Base-by-base conservation (phyloP, 345 rosid genomes). In the Conringia planisiliqua region DNA sequence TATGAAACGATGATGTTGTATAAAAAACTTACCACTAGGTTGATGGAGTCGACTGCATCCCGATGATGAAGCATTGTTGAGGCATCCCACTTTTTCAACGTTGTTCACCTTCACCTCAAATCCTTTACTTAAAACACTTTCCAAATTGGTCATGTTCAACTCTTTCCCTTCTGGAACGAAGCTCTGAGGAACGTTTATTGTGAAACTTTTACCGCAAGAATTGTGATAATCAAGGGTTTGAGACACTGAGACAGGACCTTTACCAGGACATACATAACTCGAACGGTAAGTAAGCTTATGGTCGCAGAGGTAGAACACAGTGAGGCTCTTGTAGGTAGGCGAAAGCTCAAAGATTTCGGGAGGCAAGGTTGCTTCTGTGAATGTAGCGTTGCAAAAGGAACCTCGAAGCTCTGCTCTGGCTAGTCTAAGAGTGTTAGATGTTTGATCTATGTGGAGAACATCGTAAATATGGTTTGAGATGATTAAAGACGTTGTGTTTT, bases 71-170 rank as follows among this genome's bases (percentile, higher is more conserved):
- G 0, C 8, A 14, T 51, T 9, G 16, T 63, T 52, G 24, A 85
- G 82, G 0, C 0, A 52, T 27, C 76, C 82, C 3, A 1, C 10
- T n/a, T 4, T 1, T 1, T 10, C 17, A 16, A 68, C 17, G 18
- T 48, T n/a, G 52, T 20, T 70, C 76, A 79, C 24, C 24, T 20
- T 54, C 35, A 82, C 78, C 51, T 81, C 70, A 44, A 86, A 50
- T 4, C 56, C 56, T 10, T 50, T 22, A 0, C 29, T 50, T 10
- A 50, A 22, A 50, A 50, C 56, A 50, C 56, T 22, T 50, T 22
- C 56, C 56, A 50, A 4, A 1, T 50, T 20, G 1, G 56, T 50
- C 56, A 50, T 0, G 29, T 50, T 50, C 56, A 50, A 50, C 30
- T 50, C 56, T 50, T 50, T 50, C 3, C 4, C 56, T 50, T 50